Evolutionary conservation across 495 filamentous ascomycete species (phyloP).

Genomic region (Penicillium dipodomyicola): DNA sequence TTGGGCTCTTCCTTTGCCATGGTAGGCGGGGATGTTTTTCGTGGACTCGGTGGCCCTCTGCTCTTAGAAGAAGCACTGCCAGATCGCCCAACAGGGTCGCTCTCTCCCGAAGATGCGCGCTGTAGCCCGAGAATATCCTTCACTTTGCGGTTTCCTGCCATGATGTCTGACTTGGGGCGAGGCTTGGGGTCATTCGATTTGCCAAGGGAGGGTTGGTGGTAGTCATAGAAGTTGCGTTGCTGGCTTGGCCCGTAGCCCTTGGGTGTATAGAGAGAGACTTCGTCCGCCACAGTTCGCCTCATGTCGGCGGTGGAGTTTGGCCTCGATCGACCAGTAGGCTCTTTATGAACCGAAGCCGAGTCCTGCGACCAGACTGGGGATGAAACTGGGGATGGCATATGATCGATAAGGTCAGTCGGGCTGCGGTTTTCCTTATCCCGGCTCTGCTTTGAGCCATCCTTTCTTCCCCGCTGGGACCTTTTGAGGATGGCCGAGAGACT

Average conservation of each 20-base stretch:
- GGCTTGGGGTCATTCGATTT: conserved; percentile 36
- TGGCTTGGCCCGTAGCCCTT: conserved; percentile 60
- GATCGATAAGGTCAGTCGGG: conserved; percentile 45
- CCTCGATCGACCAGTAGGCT: conserved; percentile 24
- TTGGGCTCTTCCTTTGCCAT: conserved; percentile 30
- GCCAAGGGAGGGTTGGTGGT: conserved; percentile 54
- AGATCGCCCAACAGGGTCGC: conserved; percentile 5
- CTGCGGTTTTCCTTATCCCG: conserved; percentile 74
- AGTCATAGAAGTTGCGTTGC: conserved; percentile 62
- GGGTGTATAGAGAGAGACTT: conserved; percentile 62
- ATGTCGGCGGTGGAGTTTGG: conserved; percentile 37
- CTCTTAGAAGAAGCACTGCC: conserved; percentile 24
- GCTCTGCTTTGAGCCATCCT: conserved; percentile 48
- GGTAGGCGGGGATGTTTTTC: conserved; percentile 21
- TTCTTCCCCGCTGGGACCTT: conserved; percentile 44
- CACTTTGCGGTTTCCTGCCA: conserved; percentile 39
- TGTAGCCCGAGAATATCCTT: conserved; percentile 36
- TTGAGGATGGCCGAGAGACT: conserved; percentile 62
- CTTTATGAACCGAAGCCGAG: conserved; percentile 46
- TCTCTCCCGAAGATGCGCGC: conserved; percentile 28
- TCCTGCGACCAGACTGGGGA: conserved; percentile 82
- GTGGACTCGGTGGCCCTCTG: conserved; percentile 18
- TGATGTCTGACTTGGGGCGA: conserved; percentile 55
- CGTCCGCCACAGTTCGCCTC: conserved; percentile 48
- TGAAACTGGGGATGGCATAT: conserved; percentile 68